Conservation (phyloP, 805 yeast genomes). For the Ogataea naganishii region DNA sequence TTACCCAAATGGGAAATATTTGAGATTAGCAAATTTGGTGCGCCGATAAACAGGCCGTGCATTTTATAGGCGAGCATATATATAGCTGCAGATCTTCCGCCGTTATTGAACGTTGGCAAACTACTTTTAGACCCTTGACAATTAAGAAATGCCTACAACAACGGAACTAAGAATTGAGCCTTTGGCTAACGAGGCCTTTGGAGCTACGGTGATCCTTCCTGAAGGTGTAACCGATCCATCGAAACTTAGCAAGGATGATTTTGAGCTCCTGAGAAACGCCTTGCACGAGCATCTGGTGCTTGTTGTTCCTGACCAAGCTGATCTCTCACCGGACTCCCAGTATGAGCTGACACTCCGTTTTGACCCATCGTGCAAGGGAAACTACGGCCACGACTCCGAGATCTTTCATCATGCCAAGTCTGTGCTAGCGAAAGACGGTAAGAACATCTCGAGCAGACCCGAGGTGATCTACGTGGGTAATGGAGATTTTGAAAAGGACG, state of each 20-base stretch:
- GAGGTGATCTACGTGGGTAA: slow-evolving; percentile 89
- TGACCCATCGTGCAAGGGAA: slow-evolving; percentile 62
- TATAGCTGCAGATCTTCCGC: not conserved
- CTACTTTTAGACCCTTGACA: no score
- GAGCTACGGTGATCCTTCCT: slow-evolving; percentile 63
- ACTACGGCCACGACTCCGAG: slow-evolving; percentile 76
- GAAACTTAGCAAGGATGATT: slow-evolving; percentile 55
- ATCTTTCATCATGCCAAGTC: slow-evolving; percentile 58
- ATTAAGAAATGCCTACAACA: slow-evolving; percentile 12
- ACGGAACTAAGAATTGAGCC: slow-evolving; percentile 33
- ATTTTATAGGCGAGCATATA: not conserved
- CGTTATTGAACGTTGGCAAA: not conserved
- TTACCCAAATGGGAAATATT: no score
- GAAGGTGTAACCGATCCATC: slow-evolving; percentile 68
- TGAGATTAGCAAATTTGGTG: not conserved
- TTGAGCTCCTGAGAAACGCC: slow-evolving; percentile 51
- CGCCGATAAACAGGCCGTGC: slow-evolving; percentile 1
- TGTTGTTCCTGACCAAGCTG: slow-evolving; percentile 64
- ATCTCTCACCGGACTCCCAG: slow-evolving; percentile 66
- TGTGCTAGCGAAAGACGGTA: slow-evolving; percentile 73
- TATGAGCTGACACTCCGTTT: slow-evolving; percentile 67
- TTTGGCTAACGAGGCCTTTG: slow-evolving; percentile 45
- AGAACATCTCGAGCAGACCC: slow-evolving; percentile 71
- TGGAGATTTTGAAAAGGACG: slow-evolving; percentile 57
- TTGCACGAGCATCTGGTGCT: slow-evolving; percentile 62